Evolutionary conservation across 1,139 yeast species (phyloP).

Genomic region (Yamadazyma dendronema): DNA sequence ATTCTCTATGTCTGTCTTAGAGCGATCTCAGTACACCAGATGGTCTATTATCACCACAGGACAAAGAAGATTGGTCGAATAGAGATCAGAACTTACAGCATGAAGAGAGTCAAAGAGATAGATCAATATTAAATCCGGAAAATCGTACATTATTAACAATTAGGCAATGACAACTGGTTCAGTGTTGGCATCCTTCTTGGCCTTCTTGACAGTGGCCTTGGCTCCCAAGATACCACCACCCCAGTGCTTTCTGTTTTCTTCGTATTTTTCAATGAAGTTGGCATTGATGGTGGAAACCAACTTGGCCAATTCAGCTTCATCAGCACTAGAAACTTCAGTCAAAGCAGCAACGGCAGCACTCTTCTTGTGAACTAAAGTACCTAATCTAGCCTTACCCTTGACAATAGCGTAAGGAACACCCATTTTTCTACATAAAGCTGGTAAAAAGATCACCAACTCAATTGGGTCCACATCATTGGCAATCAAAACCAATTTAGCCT

Average conservation of each 20-base stretch:
- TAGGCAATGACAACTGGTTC: slow-evolving; percentile 20
- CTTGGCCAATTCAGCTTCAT: slow-evolving; percentile 91
- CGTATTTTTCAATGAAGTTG: slow-evolving; percentile 90
- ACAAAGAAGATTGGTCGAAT: too few relatives aligned
- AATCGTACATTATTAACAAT: not conserved
- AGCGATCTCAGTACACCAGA: too few relatives aligned
- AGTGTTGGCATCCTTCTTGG: slow-evolving; percentile 43
- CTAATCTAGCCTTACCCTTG: slow-evolving; percentile 98
- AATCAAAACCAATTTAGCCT: slow-evolving; percentile 92
- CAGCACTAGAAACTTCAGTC: slow-evolving; percentile 91
- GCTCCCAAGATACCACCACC: slow-evolving; percentile 99
- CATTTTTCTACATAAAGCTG: slow-evolving; percentile 98
- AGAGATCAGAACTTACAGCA: too few relatives aligned
- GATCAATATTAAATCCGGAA: too few relatives aligned
- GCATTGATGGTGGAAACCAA: slow-evolving; percentile 89
- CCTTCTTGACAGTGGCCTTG: slow-evolving; percentile 77
- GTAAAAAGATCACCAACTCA: slow-evolving; percentile 93
- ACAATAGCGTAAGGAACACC: slow-evolving; percentile 98
- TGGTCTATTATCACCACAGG: too few relatives aligned
- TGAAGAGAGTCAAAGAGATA: too few relatives aligned
- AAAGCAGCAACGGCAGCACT: slow-evolving; percentile 95
- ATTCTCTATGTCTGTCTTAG: too few relatives aligned
- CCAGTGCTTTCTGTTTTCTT: slow-evolving; percentile 97
- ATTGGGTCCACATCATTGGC: slow-evolving; percentile 99
- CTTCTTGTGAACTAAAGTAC: slow-evolving; percentile 95